A percentile compares a stretch with the other conserved stretches of the same genome.
Conservation (phyloP, 441 rosid genomes). For the Gossypium gossypioides region DNA sequence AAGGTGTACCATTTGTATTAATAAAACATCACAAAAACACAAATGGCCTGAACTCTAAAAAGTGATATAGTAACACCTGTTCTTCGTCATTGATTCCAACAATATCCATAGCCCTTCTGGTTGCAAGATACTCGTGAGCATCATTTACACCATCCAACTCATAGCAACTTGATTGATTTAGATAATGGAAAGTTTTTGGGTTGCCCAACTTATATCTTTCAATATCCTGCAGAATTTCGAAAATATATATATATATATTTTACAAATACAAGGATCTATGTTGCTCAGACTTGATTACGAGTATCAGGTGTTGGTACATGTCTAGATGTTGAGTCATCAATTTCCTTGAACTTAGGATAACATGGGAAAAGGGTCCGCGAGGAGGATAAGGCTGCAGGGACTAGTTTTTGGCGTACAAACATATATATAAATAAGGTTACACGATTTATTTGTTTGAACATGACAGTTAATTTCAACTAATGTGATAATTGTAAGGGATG, state of each 20-base stretch:
- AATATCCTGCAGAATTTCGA: constrained; percentile 48
- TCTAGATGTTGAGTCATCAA: neutral
- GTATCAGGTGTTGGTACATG: neutral
- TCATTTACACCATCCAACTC: constrained; percentile 84
- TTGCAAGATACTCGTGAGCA: constrained; percentile 87
- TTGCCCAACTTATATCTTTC: constrained; percentile 68
- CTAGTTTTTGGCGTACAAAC: neutral
- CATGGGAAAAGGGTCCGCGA: neutral
- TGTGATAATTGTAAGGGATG: neutral
- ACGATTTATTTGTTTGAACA: neutral
- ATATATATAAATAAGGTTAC: neutral
- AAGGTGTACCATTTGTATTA: neutral
- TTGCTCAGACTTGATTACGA: neutral
- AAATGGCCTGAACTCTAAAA: neutral
- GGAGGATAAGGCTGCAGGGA: neutral
- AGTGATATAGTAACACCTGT: constrained; percentile 49
- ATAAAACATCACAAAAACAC: neutral
- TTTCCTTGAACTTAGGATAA: neutral
- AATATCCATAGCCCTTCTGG: constrained; percentile 97
- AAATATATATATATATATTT: constrained; percentile 2
- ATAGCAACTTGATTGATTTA: constrained; percentile 85
- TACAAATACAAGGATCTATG: neutral
- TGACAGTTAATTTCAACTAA: neutral
- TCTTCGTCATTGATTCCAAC: constrained; percentile 96
- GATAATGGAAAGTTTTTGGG: constrained; percentile 72